Conservation (phyloP, 1,139 yeast species). For the Blastobotrys arbuscula region DNA sequence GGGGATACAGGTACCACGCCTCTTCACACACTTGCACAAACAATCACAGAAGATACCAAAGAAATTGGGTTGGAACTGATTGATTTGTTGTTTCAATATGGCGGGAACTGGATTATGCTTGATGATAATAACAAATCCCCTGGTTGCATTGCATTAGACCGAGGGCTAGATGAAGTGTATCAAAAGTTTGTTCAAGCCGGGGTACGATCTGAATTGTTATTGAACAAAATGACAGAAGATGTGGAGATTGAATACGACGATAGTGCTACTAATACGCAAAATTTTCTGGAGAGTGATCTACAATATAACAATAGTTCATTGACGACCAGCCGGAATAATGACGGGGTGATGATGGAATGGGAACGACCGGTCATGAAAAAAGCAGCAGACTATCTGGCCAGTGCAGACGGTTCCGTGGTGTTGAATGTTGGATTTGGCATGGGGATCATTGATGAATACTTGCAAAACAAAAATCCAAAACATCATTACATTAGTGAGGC, state of each 20-base stretch:
- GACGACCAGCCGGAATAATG: conserved; percentile 64
- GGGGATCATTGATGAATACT: conserved; percentile 87
- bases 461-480: conserved; percentile 55
- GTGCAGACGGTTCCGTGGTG: conserved; percentile 42
- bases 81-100: conserved; percentile 65
- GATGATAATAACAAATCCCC: conserved; percentile 68
- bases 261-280: conserved; percentile 43
- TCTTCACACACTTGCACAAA: conserved; percentile 45
- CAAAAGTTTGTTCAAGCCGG: conserved; percentile 74
- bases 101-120: conserved; percentile 78
- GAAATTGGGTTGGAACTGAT: conserved; percentile 51
- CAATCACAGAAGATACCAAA: conserved; percentile 41
- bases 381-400: conserved; percentile 59
- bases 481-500: conserved; percentile 89
- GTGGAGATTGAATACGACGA: conserved; percentile 23
- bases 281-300: conserved; percentile 61
- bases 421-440: conserved; percentile 92
- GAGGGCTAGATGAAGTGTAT: conserved; percentile 36
- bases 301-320: conserved; percentile 68
- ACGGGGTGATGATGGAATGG: conserved; percentile 99
- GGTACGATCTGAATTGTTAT: conserved; percentile 76
- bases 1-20: conserved; percentile 63
- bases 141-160: conserved; percentile 51
- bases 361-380: conserved; percentile 75
- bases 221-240: conserved; percentile 58